Percentiles rank a stretch among this genome's conserved stretches.
Conservation (phyloP, 176 grass and related monocot species). For the Bolboschoenus planiculmis region DNA sequence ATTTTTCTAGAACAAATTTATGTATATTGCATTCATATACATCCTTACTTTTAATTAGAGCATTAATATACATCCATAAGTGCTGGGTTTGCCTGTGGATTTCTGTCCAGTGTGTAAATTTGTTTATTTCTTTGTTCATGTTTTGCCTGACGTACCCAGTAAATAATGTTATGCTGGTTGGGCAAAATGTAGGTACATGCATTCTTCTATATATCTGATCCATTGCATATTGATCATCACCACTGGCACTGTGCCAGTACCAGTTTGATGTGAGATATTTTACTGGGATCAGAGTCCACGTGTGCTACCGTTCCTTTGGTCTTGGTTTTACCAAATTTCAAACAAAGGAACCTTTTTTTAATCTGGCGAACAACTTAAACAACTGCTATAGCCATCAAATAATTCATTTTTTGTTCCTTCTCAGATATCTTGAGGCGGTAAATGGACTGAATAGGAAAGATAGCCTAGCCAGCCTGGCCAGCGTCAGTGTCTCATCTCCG, state of each 20-base stretch:
- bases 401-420: conserved; percentile 14
- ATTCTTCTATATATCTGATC: background rate
- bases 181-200: background rate
- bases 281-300: background rate
- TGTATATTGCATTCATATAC: background rate
- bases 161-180: background rate
- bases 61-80: too few species aligned
- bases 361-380: background rate
- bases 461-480: conserved; percentile 51
- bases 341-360: background rate
- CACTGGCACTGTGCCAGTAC: background rate
- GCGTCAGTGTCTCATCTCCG: conserved; percentile 51
- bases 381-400: background rate
- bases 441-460: conserved; percentile 78
- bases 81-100: background rate
- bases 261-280: background rate
- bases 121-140: background rate
- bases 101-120: background rate
- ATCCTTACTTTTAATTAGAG: background rate
- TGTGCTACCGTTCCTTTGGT: too few species aligned
- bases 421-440: conserved; percentile 55
- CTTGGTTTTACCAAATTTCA: background rate
- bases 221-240: background rate
- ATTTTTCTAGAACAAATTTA: background rate
- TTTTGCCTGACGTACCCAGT: background rate